Evolutionary conservation across 148 eudicot species (phyloP).

Genomic region (Fagopyrum homotropicum): DNA sequence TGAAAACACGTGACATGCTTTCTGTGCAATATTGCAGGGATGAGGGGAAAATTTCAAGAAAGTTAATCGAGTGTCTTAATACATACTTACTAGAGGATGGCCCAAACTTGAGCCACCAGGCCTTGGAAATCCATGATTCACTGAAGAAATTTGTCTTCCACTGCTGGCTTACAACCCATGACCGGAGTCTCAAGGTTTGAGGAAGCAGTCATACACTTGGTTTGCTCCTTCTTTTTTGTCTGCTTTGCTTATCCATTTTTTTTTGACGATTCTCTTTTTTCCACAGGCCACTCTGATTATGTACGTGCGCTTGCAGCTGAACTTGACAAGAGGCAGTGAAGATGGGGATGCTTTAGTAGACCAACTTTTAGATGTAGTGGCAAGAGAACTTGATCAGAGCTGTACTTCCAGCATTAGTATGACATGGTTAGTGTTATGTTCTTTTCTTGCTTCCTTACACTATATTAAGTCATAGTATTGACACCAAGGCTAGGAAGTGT

Average conservation of each 20-base stretch:
- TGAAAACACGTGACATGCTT: background rate
- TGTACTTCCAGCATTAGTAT: slow-evolving; percentile 28
- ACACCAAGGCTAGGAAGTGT: background rate
- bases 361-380: slow-evolving; percentile 68
- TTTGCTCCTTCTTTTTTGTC: background rate
- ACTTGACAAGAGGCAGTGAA: slow-evolving; percentile 54
- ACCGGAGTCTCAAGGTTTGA: slow-evolving; percentile 64
- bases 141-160: slow-evolving; percentile 61
- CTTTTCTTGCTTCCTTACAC: slow-evolving; percentile 10
- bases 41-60: slow-evolving; percentile 74
- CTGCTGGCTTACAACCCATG: slow-evolving; percentile 65
- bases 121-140: slow-evolving; percentile 74
- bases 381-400: slow-evolving; percentile 82
- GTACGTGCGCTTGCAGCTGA: slow-evolving; percentile 76
- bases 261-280: slow-evolving; percentile 3
- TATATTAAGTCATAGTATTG: background rate
- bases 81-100: slow-evolving; percentile 77
- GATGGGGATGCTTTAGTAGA: slow-evolving; percentile 61
- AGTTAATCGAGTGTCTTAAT: slow-evolving; percentile 77
- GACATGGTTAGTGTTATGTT: slow-evolving; percentile 37
- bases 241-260: background rate
- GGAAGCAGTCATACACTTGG: background rate
- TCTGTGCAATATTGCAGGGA: slow-evolving; percentile 41
- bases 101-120: slow-evolving; percentile 70
- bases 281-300: slow-evolving; percentile 64